phyloP scores from a whole-genome alignment of 441 rosid species.

The Arabidopsis hybrid region DNA sequence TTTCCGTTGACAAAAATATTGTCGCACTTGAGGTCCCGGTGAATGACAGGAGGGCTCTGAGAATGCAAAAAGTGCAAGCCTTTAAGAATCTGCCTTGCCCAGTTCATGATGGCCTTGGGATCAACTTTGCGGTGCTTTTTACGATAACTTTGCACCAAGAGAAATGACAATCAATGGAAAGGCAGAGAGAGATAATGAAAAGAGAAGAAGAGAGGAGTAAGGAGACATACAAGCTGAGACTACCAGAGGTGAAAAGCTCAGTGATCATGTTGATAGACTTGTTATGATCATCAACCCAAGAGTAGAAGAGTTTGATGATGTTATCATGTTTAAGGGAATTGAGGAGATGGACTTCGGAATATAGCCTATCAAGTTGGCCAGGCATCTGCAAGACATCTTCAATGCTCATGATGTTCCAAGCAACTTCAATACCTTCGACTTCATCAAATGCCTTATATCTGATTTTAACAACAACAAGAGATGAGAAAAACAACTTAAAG shows the following conservation, averaged over 20 bases:
- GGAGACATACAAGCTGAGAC: constrained; percentile 55
- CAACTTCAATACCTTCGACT: constrained; percentile 73
- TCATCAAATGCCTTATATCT: constrained; percentile 70
- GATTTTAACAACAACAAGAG: background rate
- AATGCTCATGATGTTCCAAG: constrained; percentile 67
- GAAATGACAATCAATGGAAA: background rate
- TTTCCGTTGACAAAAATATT: constrained; percentile 67
- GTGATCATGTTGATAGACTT: constrained; percentile 71
- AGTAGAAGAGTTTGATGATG: constrained; percentile 57
- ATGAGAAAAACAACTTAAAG: background rate
- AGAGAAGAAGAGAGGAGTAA: background rate
- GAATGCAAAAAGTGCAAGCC: constrained; percentile 62
- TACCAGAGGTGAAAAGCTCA: constrained; percentile 71
- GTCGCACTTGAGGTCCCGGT: constrained; percentile 69
- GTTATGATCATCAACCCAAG: constrained; percentile 69
- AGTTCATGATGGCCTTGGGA: constrained; percentile 62
- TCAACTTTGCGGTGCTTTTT: constrained; percentile 62
- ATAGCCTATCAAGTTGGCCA: constrained; percentile 60
- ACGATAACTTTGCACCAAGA: constrained; percentile 48
- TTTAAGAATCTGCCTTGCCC: constrained; percentile 69
- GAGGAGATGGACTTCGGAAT: constrained; percentile 63
- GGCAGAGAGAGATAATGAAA: background rate
- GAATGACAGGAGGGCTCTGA: constrained; percentile 60
- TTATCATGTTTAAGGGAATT: constrained; percentile 63
- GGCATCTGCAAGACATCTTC: constrained; percentile 62